Evolutionary conservation across 1,284 basidiomycete species (phyloP), one percentile per base, ranked within the genome.

Genomic region (Ceratobasidium sp.): DNA sequence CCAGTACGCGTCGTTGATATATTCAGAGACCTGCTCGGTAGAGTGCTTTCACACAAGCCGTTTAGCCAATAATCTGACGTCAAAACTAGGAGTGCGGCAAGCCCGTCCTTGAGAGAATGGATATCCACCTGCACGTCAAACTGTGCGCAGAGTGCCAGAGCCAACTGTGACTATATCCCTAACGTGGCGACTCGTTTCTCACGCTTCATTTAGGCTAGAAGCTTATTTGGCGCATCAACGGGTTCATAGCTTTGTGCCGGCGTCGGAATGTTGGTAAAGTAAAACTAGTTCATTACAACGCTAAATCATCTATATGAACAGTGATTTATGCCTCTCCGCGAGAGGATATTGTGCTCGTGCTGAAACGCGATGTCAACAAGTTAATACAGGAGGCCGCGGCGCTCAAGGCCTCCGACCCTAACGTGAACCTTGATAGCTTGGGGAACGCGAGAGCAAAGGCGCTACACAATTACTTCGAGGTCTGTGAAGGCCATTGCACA

Each of bases 11-110:
- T 56, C 54, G 6, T 35, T 56, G 4, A 42, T 58, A 2, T 58
- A 29, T 27, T 58, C 56, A 6, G 45, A 29, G 40, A 58, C 42
- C 1, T 58, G 56, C 29, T 58, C 56, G 13, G 56, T 58, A 22
- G 10, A 40, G 15, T 6, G 45, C 8, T 17, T 27, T 42, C 13
- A 43, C 15, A 3, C 31, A 3, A 45, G 4, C 15, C 27, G 17
- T 2, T 17, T 25, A 13, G 22, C 17, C n/a, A 17, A 3, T 17
- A 4, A 31, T 5, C 34, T 42, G 15, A 45, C 35, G 22, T 58
- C n/a, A 43, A 3, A n/a, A 31, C 12, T 29, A 58, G 56, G 38
- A 31, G 45, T 58, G 56, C 29, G 56, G 56, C 2, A 38, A 5
- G 3, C 56, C 34, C 27, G 42, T n/a, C 3, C 8, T 12, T 25